Evolutionary conservation across 257 asterid species (phyloP).

Genomic region (Orobanche coerulescens): DNA sequence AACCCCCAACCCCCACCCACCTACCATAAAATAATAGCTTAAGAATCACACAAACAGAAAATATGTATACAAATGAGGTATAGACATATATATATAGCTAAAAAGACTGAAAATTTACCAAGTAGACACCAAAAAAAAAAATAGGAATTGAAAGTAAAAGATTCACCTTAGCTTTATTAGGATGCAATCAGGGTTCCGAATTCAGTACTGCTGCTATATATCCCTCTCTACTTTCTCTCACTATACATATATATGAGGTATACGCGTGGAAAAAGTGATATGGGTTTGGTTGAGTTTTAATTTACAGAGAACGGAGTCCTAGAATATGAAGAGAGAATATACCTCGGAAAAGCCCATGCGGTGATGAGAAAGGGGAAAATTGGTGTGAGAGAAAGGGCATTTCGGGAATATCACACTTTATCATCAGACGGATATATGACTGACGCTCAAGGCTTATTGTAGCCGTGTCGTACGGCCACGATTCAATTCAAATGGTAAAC

Average conservation of each 20-base stretch:
- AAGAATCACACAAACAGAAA: conserved; percentile 10
- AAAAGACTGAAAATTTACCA: conserved; percentile 23
- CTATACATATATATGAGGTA: not conserved
- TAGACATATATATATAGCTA: not conserved
- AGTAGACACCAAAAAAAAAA: not conserved
- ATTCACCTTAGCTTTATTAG: conserved; percentile 39
- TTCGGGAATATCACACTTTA: conserved; percentile 14
- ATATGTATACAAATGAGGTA: not conserved
- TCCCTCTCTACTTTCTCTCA: conserved; percentile 8
- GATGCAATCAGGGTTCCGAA: conserved; percentile 18
- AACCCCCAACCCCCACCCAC: conserved; percentile 18
- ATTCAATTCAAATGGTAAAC: conserved; percentile 20
- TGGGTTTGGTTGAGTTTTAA: conserved; percentile 20
- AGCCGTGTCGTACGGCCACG: conserved; percentile 32
- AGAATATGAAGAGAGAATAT: conserved; percentile 40
- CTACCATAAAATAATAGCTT: conserved; percentile 23
- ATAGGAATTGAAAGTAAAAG: conserved; percentile 10
- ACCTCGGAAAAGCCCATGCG: conserved; percentile 35
- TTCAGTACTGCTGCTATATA: conserved; percentile 11
- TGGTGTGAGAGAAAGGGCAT: conserved; percentile 33
- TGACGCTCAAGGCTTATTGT: conserved; percentile 25
- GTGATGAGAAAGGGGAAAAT: conserved; percentile 17
- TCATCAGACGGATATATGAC: conserved; percentile 24
- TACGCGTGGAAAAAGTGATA: not conserved
- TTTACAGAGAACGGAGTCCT: conserved; percentile 19